phyloP scores from a whole-genome alignment of 2,329 filamentous ascomycete genomes.

The Sporothrix variecibatus region DNA sequence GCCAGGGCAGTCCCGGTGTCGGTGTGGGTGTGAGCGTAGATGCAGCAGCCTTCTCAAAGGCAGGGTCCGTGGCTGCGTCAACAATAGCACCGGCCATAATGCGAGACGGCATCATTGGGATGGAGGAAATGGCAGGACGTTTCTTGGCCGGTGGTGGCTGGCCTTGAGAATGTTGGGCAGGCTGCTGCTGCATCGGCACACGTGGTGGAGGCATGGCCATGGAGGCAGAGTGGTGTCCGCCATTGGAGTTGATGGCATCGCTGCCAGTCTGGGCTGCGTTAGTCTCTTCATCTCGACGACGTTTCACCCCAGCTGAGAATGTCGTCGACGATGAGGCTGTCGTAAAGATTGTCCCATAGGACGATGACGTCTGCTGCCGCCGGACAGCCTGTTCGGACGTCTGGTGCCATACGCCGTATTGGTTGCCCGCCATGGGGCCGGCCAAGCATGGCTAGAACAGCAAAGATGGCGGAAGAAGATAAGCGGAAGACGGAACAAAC shows the following conservation, averaged over 20 bases:
- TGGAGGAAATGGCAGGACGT: background rate
- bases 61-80: background rate
- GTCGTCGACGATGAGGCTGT: conserved; percentile 1
- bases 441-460: background rate
- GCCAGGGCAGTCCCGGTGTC: conserved; percentile 36
- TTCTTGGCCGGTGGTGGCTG: background rate
- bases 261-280: background rate
- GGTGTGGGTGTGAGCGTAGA: conserved; percentile 10
- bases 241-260: background rate
- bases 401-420: conserved; percentile 29
- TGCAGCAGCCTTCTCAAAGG: background rate
- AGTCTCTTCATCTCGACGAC: conserved; percentile 6
- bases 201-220: background rate
- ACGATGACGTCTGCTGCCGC: background rate
- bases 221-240: background rate
- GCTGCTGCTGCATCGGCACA: background rate
- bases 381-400: conserved; percentile 29
- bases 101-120: conserved; percentile 27
- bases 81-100: conserved; percentile 35
- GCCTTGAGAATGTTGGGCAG: background rate
- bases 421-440: conserved; percentile 25
- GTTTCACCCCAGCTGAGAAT: conserved; percentile 22
- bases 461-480: background rate
- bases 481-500: background rate
- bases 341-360: conserved; percentile 12